Conservation (phyloP, 2,329 filamentous ascomycete species). For the Neurospora sp. region DNA sequence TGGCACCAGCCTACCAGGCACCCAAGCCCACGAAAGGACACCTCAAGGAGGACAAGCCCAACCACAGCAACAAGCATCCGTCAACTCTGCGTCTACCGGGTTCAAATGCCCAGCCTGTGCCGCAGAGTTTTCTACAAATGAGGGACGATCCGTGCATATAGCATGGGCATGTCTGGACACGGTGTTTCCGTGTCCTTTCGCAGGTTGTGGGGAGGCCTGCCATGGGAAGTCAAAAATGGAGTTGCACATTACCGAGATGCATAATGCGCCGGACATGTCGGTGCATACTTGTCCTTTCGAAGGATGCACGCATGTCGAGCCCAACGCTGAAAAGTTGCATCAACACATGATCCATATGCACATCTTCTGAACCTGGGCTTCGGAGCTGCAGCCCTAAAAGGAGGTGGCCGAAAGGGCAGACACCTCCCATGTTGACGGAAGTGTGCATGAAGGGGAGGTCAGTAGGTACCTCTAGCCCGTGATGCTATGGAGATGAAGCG, state of each 20-base stretch:
- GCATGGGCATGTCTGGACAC: not conserved
- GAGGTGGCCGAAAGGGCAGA: too few relatives aligned
- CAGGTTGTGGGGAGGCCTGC: not conserved
- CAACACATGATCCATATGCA: too few relatives aligned
- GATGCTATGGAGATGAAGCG: not conserved
- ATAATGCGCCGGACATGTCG: too few relatives aligned
- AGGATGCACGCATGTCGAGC: not conserved
- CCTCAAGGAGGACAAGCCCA: not conserved
- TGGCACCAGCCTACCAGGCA: not conserved
- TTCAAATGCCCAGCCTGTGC: not conserved
- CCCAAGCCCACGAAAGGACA: not conserved
- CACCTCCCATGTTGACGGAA: too few relatives aligned
- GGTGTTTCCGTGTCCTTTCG: not conserved
- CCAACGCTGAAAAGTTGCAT: not conserved
- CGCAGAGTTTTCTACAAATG: not conserved
- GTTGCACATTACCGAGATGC: not conserved
- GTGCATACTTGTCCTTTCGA: not conserved
- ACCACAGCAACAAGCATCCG: not conserved
- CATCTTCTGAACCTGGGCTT: too few relatives aligned
- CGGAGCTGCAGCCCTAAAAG: too few relatives aligned
- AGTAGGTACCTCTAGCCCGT: too few relatives aligned
- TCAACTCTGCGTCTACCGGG: not conserved
- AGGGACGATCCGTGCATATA: not conserved
- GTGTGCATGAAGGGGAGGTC: too few relatives aligned
- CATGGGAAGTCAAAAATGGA: not conserved